A percentile compares a stretch with the other conserved stretches of the same genome.
phyloP scores from a whole-genome alignment of 805 yeast species.

The Candida ulmi region DNA sequence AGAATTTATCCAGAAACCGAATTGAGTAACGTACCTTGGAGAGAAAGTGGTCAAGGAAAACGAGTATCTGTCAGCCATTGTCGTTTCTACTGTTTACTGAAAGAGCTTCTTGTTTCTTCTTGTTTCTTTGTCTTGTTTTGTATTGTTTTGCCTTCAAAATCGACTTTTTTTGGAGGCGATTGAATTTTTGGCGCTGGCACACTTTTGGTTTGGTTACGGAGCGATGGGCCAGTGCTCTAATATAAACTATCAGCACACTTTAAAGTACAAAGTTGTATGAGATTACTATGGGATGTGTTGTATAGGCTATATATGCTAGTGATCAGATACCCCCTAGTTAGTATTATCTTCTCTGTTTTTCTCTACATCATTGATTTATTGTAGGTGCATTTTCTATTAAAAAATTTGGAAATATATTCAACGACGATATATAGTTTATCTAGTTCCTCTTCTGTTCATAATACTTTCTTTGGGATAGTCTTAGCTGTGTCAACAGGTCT shows the following conservation, averaged over 20 bases:
- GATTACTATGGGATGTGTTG: too few species aligned
- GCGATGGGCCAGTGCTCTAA: neutral
- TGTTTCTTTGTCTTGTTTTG: neutral
- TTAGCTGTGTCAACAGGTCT: slow-evolving; percentile 37
- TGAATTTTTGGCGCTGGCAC: too few species aligned
- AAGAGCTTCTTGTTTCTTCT: neutral
- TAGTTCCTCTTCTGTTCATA: slow-evolving; percentile 6
- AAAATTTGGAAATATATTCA: too few species aligned
- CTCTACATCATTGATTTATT: too few species aligned
- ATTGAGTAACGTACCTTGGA: slow-evolving; percentile 58
- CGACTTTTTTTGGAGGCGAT: neutral
- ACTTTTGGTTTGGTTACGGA: neutral
- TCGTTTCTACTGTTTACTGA: too few species aligned
- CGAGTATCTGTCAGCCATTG: slow-evolving; percentile 97
- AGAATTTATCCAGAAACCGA: neutral
- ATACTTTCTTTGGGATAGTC: slow-evolving; percentile 32
- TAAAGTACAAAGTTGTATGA: too few species aligned
- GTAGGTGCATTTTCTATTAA: too few species aligned
- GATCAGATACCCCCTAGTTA: too few species aligned
- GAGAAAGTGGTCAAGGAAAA: slow-evolving; percentile 96
- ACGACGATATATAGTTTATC: too few species aligned
- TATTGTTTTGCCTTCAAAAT: slow-evolving; percentile 11
- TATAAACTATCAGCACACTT: too few species aligned
- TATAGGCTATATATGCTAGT: too few species aligned
- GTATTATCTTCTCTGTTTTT: too few species aligned